Conservation (phyloP, 2,329 filamentous ascomycete species). For the Diplodia intermedia region DNA sequence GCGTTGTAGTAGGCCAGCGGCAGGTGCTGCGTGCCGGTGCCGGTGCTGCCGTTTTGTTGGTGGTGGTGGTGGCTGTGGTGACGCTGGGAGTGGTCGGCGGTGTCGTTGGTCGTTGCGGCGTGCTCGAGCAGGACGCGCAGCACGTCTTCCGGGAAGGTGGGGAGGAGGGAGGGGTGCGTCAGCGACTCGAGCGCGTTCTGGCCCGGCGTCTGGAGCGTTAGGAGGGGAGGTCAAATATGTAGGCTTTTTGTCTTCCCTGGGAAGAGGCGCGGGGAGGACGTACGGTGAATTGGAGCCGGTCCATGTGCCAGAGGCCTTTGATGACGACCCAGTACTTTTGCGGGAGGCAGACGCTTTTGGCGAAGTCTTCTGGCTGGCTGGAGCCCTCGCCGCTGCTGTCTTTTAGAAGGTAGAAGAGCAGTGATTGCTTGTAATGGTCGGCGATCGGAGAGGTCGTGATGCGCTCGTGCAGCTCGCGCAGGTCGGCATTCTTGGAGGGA, state of each 20-base stretch:
- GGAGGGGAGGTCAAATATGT: not conserved
- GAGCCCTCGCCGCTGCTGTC: conserved; percentile 63
- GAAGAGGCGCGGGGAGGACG: conserved; percentile 49
- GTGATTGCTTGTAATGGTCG: conserved; percentile 78
- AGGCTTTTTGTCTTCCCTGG: not conserved
- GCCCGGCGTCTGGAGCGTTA: conserved; percentile 22
- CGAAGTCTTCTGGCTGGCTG: conserved; percentile 64
- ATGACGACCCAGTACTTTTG: conserved; percentile 81
- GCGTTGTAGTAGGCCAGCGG: conserved; percentile 81
- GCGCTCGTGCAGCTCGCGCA: conserved; percentile 73
- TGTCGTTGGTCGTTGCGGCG: conserved; percentile 62
- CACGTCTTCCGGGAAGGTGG: conserved; percentile 85
- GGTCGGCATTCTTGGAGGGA: conserved; percentile 70
- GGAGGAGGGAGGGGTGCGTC: conserved; percentile 77
- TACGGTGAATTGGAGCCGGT: conserved; percentile 67
- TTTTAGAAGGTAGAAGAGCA: conserved; percentile 83
- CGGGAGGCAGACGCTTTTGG: conserved; percentile 69
- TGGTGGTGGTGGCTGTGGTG: not conserved
- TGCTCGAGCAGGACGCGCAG: conserved; percentile 71
- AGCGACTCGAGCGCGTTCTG: conserved; percentile 71
- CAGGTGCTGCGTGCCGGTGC: conserved; percentile 47
- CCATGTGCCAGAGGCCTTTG: conserved; percentile 81
- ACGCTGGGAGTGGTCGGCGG: conserved; percentile 32
- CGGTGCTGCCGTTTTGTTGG: too few relatives aligned
- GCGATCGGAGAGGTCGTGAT: conserved; percentile 71